Evolutionary conservation across 176 grass and related monocot species (phyloP).

Genomic region (Thinopyrum elongatum): DNA sequence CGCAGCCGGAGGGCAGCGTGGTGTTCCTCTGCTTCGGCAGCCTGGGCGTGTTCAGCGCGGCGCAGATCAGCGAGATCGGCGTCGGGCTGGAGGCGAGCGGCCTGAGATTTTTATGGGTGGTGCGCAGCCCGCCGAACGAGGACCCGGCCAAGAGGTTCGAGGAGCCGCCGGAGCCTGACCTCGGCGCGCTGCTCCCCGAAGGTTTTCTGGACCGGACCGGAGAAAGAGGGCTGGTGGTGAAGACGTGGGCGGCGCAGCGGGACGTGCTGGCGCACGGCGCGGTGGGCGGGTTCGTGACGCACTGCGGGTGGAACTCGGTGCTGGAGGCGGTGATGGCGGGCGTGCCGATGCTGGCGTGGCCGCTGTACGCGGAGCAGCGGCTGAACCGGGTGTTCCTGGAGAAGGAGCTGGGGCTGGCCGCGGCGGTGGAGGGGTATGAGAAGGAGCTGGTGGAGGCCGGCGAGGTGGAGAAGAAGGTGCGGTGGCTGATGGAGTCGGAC

Average conservation of each 20-base stretch:
- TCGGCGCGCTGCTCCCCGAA: background rate
- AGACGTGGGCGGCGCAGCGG: background rate
- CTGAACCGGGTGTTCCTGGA: background rate
- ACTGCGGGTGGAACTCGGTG: conserved; percentile 46
- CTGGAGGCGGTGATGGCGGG: conserved; percentile 23
- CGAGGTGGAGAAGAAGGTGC: background rate
- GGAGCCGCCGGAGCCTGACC: background rate
- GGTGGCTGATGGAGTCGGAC: background rate
- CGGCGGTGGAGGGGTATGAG: background rate
- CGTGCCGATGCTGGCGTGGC: conserved; percentile 45
- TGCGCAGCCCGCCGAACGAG: background rate
- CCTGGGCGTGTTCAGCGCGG: background rate
- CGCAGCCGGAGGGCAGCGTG: background rate
- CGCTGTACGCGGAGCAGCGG: conserved; percentile 37
- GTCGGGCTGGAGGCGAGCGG: background rate
- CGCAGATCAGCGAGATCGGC: background rate
- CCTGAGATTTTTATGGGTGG: background rate
- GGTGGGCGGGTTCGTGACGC: conserved; percentile 40
- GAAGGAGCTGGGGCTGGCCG: background rate
- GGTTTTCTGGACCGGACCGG: background rate
- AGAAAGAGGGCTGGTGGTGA: background rate
- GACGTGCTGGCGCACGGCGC: conserved; percentile 33
- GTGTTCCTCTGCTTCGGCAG: background rate
- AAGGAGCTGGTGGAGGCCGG: background rate
- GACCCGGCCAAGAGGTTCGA: background rate